Conservation (phyloP, 2,329 filamentous ascomycete species). For the Aspergillus pseudotamarii region DNA sequence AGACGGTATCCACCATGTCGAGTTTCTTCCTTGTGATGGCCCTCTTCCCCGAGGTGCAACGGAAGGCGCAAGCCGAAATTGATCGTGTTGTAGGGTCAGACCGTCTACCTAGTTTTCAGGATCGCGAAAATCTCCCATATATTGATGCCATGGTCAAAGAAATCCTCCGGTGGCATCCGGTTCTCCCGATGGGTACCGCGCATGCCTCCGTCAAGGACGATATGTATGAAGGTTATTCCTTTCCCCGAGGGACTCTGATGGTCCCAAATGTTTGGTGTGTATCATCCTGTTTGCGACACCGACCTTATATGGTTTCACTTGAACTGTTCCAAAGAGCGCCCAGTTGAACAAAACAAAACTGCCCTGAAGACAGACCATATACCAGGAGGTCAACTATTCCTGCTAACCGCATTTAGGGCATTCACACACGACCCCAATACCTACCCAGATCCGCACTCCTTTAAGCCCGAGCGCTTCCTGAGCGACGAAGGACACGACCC, state of each 20-base stretch:
- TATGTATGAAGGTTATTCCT: constrained; percentile 26
- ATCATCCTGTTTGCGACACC: background rate
- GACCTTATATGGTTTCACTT: background rate
- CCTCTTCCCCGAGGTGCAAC: constrained; percentile 54
- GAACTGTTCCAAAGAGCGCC: background rate
- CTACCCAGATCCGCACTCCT: constrained; percentile 41
- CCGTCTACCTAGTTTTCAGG: constrained; percentile 38
- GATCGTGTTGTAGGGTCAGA: constrained; percentile 38
- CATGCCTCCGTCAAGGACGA: constrained; percentile 31
- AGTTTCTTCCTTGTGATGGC: constrained; percentile 56
- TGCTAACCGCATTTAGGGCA: constrained; percentile 30
- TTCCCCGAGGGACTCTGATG: constrained; percentile 40
- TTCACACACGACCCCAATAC: constrained; percentile 42
- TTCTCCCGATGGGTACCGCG: constrained; percentile 33
- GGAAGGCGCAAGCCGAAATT: constrained; percentile 51
- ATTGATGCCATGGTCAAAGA: constrained; percentile 41
- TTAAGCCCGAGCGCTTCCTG: constrained; percentile 49
- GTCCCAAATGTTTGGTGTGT: constrained; percentile 42
- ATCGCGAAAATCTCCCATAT: constrained; percentile 40
- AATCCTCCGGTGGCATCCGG: constrained; percentile 36
- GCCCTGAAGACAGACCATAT: no score
- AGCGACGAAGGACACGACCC: constrained; percentile 27
- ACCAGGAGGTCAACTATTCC: background rate
- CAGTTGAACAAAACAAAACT: no score
- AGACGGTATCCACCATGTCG: constrained; percentile 47